Evolutionary conservation across 441 rosid genomes (phyloP).

Genomic region (Brassica balearica): DNA sequence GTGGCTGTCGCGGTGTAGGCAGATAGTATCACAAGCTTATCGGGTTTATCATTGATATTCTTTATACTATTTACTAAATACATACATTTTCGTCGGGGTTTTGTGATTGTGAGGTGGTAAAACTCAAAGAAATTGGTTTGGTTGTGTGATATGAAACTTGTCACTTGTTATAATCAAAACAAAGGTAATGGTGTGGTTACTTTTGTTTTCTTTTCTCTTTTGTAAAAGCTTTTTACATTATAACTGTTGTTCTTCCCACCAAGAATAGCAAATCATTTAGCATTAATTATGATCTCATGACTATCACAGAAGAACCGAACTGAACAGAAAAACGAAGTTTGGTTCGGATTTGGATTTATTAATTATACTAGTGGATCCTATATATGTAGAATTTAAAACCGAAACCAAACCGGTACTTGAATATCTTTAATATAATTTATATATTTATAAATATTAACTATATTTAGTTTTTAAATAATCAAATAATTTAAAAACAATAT

Average conservation of each 20-base stretch:
- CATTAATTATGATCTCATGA: too few species aligned
- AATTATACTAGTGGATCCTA: too few species aligned
- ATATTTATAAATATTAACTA: too few species aligned
- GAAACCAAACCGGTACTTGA: too few species aligned
- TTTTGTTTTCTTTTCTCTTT: slow-evolving; percentile 10
- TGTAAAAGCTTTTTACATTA: slow-evolving; percentile 36
- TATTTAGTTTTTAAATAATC: too few species aligned
- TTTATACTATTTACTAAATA: background rate
- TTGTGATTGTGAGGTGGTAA: slow-evolving; percentile 32
- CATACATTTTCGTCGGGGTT: slow-evolving; percentile 35
- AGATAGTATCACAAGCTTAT: background rate
- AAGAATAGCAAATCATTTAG: too few species aligned
- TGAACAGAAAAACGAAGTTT: too few species aligned
- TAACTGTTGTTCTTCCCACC: slow-evolving; percentile 20
- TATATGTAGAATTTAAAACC: too few species aligned
- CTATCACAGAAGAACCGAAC: too few species aligned
- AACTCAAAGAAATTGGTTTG: slow-evolving; percentile 27
- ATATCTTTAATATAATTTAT: too few species aligned
- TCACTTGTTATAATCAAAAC: background rate
- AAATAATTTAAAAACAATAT: too few species aligned
- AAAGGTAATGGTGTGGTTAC: slow-evolving; percentile 12
- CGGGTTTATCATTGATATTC: slow-evolving; percentile 20
- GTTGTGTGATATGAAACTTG: slow-evolving; percentile 28
- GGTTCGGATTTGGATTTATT: too few species aligned
- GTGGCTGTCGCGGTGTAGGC: slow-evolving; percentile 35